Base-by-base conservation (phyloP, 1,284 basidiomycete genomes). In the Naganishia albida region DNA sequence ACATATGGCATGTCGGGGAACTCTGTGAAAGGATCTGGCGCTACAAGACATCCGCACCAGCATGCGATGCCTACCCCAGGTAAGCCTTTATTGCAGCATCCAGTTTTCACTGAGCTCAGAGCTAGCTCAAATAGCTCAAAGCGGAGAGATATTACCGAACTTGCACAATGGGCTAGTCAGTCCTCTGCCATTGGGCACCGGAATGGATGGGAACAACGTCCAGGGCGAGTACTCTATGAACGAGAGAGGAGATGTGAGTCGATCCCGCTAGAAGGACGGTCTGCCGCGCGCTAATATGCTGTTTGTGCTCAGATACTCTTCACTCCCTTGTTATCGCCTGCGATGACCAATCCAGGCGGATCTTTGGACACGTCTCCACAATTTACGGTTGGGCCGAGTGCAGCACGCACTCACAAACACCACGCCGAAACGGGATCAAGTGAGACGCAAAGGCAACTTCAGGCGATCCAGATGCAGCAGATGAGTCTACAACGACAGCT, bases 181-280 rank as follows among this genome's bases (percentile, higher is more conserved):
- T 49, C 77, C 77, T 3, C 74, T 79, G 70, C 75, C 77, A 51
- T 66, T 77, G 13, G 76, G 76, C 60, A 73, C 74, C 8, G 70
- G 50, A 13, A 28, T 39, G 3, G 48, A 39, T 13, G 40, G 15
- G 3, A 39, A 49, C 18, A 52, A 40, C 7, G 25, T 73, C 16
- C 63, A 73, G 16, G 69, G 67, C 34, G 71, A 74, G 25, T 70
- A 72, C n/a, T 70, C 70, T 43, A 70, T 72, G 66, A 73, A 75
- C 25, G 64, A 60, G 16, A 70, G 67, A 44, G 60, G 60, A 25
- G 74, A 74, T 64, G 74, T 76, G 62, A 69, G 74, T 72, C 38
- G 20, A 23, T 20, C 26, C 1, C n/a, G n/a, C 16, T 34, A 8
- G 7, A 25, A 39, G 25, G 40, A 20, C 18, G 40, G 18, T 10